phyloP scores from a whole-genome alignment of 163 green algal species.

The Trebouxiophyceae sp. region DNA sequence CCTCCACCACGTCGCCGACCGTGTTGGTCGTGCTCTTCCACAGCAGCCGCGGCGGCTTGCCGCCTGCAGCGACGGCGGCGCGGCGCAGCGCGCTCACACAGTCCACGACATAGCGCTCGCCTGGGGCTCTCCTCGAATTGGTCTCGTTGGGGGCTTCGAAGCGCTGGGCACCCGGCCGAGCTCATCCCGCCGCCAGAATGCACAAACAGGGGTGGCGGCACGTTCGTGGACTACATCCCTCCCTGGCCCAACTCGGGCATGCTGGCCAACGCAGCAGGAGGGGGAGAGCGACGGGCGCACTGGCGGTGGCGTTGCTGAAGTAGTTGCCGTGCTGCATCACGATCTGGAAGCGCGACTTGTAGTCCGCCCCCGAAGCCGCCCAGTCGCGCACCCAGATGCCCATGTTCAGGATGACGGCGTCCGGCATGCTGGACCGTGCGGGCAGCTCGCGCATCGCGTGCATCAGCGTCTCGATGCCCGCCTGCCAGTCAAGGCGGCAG shows the following conservation, averaged over 20 bases:
- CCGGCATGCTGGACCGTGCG: background rate
- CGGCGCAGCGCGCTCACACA: too few species aligned
- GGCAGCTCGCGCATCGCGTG: background rate
- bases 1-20: background rate
- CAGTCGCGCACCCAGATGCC: background rate
- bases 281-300: too few species aligned
- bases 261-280: too few species aligned
- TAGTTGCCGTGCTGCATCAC: background rate
- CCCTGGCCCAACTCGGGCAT: too few species aligned
- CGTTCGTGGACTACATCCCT: too few species aligned
- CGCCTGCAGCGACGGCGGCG: background rate
- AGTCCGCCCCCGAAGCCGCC: background rate
- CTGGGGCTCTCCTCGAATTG: too few species aligned
- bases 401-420: background rate
- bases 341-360: background rate
- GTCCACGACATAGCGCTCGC: too few species aligned
- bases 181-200: too few species aligned
- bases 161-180: too few species aligned
- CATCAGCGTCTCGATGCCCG: background rate
- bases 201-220: too few species aligned
- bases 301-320: background rate
- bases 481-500: background rate
- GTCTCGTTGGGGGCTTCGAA: too few species aligned
- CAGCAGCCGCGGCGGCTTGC: background rate
- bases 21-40: background rate